Evolutionary conservation across 257 asterid genomes (phyloP), one percentile per base, ranked within the genome.

Genomic region (Gentiana macrophylla): DNA sequence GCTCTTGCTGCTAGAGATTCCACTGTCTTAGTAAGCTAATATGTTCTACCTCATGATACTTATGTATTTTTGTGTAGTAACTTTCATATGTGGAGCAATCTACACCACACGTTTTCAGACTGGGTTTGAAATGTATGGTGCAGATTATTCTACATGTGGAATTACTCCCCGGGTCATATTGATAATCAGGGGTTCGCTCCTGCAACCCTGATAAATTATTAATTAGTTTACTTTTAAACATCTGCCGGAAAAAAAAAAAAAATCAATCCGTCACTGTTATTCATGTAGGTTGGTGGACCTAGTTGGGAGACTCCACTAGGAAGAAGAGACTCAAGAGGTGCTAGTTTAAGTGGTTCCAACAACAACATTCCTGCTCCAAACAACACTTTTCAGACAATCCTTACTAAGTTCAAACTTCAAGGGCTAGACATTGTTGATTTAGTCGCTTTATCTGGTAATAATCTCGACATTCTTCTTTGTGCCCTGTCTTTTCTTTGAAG

Each of bases 1-100:
- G 94, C 96, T 50, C 73, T 89, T 63, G 79, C 88, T 50, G 97
- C 97, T 4, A 80, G 94, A 63, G 96, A 90, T 24, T 90, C 97
- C 54, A 77, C 94, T 1, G 84, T 79, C 56, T 66, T 90, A 3
- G 97, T 84, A 56, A 78, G 83, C 66, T 41, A 45, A 3, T 13
- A 13, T 36, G 3, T 51, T 52, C 46, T 24, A 15, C 34, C 8
- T 24, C 24, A 24, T 24, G 24, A 24, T 24, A 24, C 24, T 24
- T 24, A 24, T 24, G 24, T 24, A 24, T 24, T 24, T 24, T 24
- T 24, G 24, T 24, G 24, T 24, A 24, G 24, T 24, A 24, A 24
- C 24, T 24, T 24, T 24, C 24, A 24, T 24, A 24, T 24, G 24
- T 24, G 24, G 24, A 24, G 0, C 24, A 24, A 24, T 24, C 24